Conservation (phyloP, 139 green algal species). For the Chlorella sp. region DNA sequence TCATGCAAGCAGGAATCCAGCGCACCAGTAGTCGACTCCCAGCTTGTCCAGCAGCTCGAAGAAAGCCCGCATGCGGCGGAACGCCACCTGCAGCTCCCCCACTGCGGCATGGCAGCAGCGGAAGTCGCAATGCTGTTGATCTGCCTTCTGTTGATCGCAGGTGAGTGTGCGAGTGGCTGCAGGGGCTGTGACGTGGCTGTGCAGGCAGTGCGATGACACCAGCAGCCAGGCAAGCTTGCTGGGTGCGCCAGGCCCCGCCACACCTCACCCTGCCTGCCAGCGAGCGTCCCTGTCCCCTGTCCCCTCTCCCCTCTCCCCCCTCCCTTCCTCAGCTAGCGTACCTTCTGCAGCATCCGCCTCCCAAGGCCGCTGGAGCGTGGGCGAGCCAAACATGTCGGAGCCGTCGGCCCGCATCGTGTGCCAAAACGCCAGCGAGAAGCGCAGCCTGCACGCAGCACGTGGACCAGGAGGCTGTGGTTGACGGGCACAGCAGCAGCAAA, state of each 20-base stretch:
- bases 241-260: no score
- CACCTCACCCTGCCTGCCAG: no score
- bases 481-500: neutral
- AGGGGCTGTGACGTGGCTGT: neutral
- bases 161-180: neutral
- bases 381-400: constrained; percentile 69
- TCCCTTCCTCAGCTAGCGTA: neutral
- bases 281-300: no score
- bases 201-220: neutral
- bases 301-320: neutral
- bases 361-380: constrained; percentile 48
- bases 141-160: no score
- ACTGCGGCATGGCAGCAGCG: no score
- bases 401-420: constrained; percentile 76
- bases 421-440: constrained; percentile 79
- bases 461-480: neutral
- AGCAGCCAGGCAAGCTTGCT: neutral
- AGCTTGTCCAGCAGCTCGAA: constrained; percentile 81
- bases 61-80: constrained; percentile 65
- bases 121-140: no score
- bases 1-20: no score
- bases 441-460: constrained; percentile 48
- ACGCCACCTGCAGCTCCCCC: constrained; percentile 47
- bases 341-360: neutral
- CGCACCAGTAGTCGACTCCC: constrained; percentile 70